Base-by-base conservation (phyloP, 768 basidiomycete genomes). In the Rhodotorula paludigena region DNA sequence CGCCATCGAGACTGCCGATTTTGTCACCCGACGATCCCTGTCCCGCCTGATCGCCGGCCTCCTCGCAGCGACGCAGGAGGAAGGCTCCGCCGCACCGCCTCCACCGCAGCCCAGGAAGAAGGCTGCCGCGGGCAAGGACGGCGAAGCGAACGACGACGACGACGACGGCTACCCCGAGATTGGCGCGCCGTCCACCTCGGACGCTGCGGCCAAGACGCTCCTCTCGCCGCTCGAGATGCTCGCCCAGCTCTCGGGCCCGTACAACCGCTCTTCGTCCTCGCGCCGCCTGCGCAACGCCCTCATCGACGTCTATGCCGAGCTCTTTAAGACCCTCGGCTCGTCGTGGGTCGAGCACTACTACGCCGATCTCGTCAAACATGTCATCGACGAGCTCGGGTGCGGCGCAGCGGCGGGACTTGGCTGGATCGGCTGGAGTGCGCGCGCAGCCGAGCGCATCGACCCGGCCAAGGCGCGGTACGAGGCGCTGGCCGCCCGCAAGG, bases 261-360 rank as follows among this genome's bases (percentile, higher is more conserved):
- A 91, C 80, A 94, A 90, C 81, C 89, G 87, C 76, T 79, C 84
- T 3, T 81, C 84, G 44, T 74, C 84, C 0, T 82, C 87, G 2
- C 85, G 89, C 45, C 86, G 86, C 78, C 84, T 84, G 4, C 85
- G 89, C 30, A 86, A 91, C 41, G 92, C 90, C 12, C 84, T 98
- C 32, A 87, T 96, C 76, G 90, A 96, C 70, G 87, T 90, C 73
- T 96, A 97, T 74, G 83, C 86, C 10, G 85, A 89, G 0, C 78
- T 94, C 5, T 82, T 98, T 70, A 84, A 82, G 8, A 82, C 83
- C 16, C 85, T 98, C 15, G 94, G 93, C 0, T 68, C 86, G 4
- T 75, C 79, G 1, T 98, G 89, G 76, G 85, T 90, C 52, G 93
- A 99, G 77, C 77, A 79, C 28, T 89, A 94, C 76, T 98, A 92